Evolutionary conservation across 768 basidiomycete genomes (phyloP).

Genomic region (Galerina marginata): DNA sequence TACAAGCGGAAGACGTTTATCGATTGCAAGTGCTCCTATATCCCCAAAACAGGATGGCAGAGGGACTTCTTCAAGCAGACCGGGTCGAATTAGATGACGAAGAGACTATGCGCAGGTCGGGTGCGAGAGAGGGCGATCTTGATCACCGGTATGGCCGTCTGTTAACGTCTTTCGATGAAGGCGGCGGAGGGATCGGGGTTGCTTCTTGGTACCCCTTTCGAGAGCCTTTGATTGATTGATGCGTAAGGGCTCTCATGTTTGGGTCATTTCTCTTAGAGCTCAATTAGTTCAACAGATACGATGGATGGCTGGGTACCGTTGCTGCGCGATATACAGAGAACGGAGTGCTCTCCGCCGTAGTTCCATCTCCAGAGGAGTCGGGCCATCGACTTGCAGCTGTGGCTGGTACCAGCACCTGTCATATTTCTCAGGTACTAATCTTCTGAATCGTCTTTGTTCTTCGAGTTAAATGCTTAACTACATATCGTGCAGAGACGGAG

Average conservation of each 20-base stretch:
- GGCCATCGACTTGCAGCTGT: too few relatives aligned
- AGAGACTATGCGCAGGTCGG: conserved; percentile 80
- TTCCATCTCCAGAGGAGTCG: conserved; percentile 69
- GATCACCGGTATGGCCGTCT: conserved; percentile 87
- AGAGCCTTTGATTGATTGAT: conserved; percentile 95
- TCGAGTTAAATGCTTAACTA: neutral
- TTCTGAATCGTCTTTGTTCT: neutral
- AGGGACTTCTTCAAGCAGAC: conserved; percentile 85
- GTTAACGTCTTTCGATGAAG: conserved; percentile 75
- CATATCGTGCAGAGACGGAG: conserved; percentile 67
- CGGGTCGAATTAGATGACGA: conserved; percentile 73
- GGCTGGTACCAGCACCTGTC: too few relatives aligned
- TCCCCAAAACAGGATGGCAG: conserved; percentile 87
- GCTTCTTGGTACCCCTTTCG: conserved; percentile 81
- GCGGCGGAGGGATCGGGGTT: conserved; percentile 90
- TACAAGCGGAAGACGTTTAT: too few relatives aligned
- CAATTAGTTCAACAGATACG: conserved; percentile 59
- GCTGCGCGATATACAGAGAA: conserved; percentile 57
- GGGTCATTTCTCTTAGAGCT: neutral
- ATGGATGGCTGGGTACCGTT: conserved; percentile 96
- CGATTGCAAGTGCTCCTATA: conserved; percentile 86
- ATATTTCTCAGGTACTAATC: conserved; percentile 77
- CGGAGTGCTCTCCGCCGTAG: conserved; percentile 50
- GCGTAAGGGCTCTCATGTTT: conserved; percentile 57
- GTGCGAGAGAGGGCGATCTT: conserved; percentile 64